phyloP scores from a whole-genome alignment of 2,329 filamentous ascomycete genomes.

The Dactylellina cionopaga region DNA sequence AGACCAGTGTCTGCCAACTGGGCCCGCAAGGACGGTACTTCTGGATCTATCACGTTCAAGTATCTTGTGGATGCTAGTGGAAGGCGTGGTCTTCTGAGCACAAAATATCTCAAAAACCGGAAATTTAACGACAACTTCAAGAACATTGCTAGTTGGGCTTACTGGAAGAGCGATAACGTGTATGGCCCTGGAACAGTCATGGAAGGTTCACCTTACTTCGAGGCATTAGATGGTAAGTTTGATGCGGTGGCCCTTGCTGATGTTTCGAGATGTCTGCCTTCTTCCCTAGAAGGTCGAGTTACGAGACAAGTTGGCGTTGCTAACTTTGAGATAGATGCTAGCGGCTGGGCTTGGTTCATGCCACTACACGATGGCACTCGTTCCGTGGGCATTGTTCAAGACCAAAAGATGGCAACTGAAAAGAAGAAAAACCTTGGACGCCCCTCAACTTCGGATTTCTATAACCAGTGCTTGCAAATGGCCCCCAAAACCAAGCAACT shows the following conservation, averaged over 20 bases:
- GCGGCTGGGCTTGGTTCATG: constrained; percentile 67
- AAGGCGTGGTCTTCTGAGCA: constrained; percentile 63
- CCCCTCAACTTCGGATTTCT: constrained; percentile 58
- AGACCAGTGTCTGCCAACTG: constrained; percentile 61
- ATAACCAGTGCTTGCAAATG: constrained; percentile 59
- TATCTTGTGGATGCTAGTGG: constrained; percentile 66
- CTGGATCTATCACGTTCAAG: constrained; percentile 63
- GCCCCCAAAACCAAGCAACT: constrained; percentile 58
- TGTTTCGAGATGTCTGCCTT: too few relatives aligned
- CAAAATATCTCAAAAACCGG: constrained; percentile 66
- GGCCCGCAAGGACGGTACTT: constrained; percentile 57
- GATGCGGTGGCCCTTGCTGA: too few relatives aligned
- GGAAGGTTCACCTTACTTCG: constrained; percentile 63
- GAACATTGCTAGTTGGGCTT: constrained; percentile 66
- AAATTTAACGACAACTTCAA: constrained; percentile 64
- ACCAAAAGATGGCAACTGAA: constrained; percentile 60
- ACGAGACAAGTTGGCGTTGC: not conserved
- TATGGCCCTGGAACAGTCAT: constrained; percentile 60
- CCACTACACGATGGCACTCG: constrained; percentile 64
- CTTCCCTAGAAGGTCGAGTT: not conserved
- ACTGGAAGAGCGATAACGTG: constrained; percentile 61
- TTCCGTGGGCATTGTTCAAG: constrained; percentile 63
- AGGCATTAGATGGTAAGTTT: constrained; percentile 61
- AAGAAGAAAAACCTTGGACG: constrained; percentile 59
- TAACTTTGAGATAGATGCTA: constrained; percentile 60